phyloP scores from a whole-genome alignment of 352 stramenopile genomes.

The Phytophthora chlamydospora region DNA sequence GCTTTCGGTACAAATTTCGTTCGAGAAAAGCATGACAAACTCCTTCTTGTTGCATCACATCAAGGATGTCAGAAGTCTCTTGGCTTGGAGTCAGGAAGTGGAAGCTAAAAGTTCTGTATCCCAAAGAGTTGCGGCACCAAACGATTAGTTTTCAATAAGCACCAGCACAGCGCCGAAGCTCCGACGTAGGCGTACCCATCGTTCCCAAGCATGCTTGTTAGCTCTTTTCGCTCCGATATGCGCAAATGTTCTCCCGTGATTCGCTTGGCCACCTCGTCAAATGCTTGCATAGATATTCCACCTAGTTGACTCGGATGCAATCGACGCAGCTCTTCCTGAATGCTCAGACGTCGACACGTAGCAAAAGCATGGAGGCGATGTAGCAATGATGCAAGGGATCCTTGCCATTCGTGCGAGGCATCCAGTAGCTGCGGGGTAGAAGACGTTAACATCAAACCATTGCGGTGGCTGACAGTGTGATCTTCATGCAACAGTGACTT shows the following conservation, averaged over 20 bases:
- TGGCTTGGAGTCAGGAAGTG: constrained; percentile 38
- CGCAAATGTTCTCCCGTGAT: constrained; percentile 30
- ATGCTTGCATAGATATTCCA: constrained; percentile 24
- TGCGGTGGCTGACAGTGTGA: constrained; percentile 32
- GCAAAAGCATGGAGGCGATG: constrained; percentile 44
- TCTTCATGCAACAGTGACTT: constrained; percentile 21
- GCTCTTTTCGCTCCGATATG: constrained; percentile 25
- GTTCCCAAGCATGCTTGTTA: constrained; percentile 30
- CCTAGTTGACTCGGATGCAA: constrained; percentile 22
- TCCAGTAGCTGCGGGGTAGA: constrained; percentile 37
- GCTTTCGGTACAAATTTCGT: constrained; percentile 34
- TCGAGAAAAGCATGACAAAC: constrained; percentile 35
- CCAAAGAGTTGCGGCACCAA: not conserved
- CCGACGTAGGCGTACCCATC: constrained; percentile 26
- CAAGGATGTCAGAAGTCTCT: constrained; percentile 33
- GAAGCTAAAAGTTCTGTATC: constrained; percentile 30
- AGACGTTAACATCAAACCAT: constrained; percentile 17
- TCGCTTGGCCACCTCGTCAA: constrained; percentile 19
- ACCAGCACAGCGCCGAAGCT: not conserved
- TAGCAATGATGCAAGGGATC: constrained; percentile 45
- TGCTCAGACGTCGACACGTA: constrained; percentile 16
- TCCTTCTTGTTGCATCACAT: constrained; percentile 31
- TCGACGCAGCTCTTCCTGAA: constrained; percentile 35
- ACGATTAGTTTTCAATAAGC: constrained; percentile 1
- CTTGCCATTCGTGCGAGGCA: constrained; percentile 43